A percentile compares a stretch with the other conserved stretches of the same genome.
These are phyloP conservation scores for Citrus unshiu DNA, from an alignment of 345 rosid genomes.

Conservation along the genomic window DNA sequence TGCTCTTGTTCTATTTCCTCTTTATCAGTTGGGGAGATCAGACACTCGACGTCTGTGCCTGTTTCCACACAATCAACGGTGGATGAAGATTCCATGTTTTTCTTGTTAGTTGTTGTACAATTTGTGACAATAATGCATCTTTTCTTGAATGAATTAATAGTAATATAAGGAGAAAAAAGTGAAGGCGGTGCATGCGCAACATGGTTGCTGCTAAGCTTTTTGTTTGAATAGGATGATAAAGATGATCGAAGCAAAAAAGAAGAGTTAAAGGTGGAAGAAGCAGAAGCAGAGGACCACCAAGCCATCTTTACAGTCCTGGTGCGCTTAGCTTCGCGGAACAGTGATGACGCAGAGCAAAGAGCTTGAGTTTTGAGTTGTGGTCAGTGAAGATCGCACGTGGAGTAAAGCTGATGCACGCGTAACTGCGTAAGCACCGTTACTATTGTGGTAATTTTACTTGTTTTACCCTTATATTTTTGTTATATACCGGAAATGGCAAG, in stretches of 20 bases:
- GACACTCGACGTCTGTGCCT: conserved; percentile 52
- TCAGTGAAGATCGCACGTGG: not conserved
- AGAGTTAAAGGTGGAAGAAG: not conserved
- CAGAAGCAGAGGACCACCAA: conserved; percentile 6
- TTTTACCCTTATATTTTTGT: not conserved
- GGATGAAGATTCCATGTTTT: not conserved
- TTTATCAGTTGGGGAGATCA: conserved; percentile 12
- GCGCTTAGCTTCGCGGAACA: not conserved
- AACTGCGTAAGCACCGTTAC: not conserved
- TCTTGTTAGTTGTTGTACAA: conserved; percentile 20
- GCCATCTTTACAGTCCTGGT: not conserved
- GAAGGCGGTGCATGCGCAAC: not conserved
- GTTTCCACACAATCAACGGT: conserved; percentile 49
- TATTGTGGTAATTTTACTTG: not conserved
- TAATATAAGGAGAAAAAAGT: no score
- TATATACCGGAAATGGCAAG: not conserved
- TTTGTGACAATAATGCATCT: not conserved
- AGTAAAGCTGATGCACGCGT: not conserved
- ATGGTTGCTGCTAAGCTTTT: not conserved
- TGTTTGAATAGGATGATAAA: not conserved
- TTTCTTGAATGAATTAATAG: not conserved
- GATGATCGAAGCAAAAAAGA: not conserved
- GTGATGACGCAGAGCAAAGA: not conserved
- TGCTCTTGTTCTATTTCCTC: not conserved
- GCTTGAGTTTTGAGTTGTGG: not conserved